A percentile compares a stretch with the other conserved stretches of the same genome.
These are phyloP conservation scores for Penstemon eatonii DNA, from an alignment of 257 asterid genomes.

Conservation along the genomic window DNA sequence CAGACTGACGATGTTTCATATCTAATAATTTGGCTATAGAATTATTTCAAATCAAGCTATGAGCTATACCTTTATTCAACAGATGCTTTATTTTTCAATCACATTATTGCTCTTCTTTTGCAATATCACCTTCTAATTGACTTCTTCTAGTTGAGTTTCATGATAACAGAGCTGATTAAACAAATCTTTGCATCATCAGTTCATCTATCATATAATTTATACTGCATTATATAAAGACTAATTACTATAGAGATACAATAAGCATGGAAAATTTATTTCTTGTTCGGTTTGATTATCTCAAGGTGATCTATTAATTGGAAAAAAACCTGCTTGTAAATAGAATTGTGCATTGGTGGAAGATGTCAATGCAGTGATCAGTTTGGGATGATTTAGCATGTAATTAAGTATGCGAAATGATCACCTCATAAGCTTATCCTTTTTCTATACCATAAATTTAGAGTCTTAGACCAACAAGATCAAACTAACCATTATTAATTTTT, in stretches of 20 bases:
- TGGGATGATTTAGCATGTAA: conserved; percentile 7
- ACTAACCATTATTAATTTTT: not conserved
- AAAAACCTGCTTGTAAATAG: not conserved
- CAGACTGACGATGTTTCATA: conserved; percentile 18
- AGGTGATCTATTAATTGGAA: conserved; percentile 7
- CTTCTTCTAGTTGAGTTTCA: not conserved
- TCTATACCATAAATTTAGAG: not conserved
- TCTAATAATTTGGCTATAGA: not conserved
- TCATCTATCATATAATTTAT: conserved; percentile 10
- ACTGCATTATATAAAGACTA: conserved; percentile 5
- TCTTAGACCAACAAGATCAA: not conserved
- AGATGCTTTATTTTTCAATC: conserved; percentile 1
- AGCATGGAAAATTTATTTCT: not conserved
- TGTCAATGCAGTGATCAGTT: conserved; percentile 20
- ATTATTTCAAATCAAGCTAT: not conserved
- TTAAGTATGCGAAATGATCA: conserved; percentile 20
- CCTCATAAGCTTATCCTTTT: conserved; percentile 12
- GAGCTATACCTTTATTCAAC: not conserved
- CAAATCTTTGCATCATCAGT: conserved; percentile 11
- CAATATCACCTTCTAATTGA: conserved; percentile 3
- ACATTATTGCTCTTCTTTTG: conserved; percentile 5
- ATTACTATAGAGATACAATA: not conserved
- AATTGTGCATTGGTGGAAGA: conserved; percentile 21
- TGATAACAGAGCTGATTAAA: conserved; percentile 9
- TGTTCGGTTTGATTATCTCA: conserved; percentile 12